These are phyloP conservation scores for Arthrinium puccinioides DNA, from an alignment of 2,329 filamentous ascomycete genomes.

Conservation along the genomic window DNA sequence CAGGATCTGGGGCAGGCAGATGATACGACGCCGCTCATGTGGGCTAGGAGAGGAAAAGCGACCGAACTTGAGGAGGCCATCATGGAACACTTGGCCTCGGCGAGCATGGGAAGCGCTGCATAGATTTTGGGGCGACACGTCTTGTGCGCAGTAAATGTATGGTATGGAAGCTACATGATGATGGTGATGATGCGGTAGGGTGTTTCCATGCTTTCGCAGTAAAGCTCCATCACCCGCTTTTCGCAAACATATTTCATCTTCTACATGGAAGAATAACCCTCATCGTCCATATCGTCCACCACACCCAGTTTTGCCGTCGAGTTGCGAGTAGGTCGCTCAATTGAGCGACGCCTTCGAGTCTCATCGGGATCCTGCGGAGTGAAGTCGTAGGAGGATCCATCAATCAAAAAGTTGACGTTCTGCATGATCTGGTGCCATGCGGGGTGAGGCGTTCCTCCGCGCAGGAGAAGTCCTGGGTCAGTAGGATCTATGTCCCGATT, in stretches of 20 bases:
- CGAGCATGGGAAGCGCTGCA: neutral
- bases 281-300: neutral
- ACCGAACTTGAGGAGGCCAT: neutral
- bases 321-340: neutral
- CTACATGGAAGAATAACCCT: neutral
- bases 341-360: neutral
- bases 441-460: neutral
- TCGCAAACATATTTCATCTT: neutral
- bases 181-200: neutral
- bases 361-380: neutral
- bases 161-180: neutral
- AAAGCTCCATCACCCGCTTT: neutral
- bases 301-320: neutral
- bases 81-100: neutral
- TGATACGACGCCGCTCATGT: neutral
- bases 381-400: conserved; percentile 1
- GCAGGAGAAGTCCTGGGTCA: neutral
- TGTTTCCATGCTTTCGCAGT: neutral
- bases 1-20: neutral
- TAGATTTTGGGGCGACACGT: neutral
- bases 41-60: neutral
- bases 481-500: neutral
- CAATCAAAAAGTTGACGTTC: neutral
- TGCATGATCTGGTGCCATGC: neutral
- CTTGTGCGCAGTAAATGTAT: neutral